phyloP scores from a whole-genome alignment of 1,284 basidiomycete species.

The Puccinia triticina region DNA sequence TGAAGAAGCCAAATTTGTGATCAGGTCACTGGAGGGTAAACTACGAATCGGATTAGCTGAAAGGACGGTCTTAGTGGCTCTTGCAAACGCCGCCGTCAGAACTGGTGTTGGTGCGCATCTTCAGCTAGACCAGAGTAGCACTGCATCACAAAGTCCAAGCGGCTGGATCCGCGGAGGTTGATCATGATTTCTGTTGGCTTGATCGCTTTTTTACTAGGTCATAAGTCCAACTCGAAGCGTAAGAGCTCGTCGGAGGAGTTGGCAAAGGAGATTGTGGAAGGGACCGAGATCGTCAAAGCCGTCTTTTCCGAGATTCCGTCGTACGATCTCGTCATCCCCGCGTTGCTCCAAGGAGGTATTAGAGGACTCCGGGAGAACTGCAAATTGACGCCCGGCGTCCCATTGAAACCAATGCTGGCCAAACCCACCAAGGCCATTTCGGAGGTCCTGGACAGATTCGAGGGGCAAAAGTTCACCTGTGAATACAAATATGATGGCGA shows the following conservation, averaged over 20 bases:
- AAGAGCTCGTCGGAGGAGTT: constrained; percentile 71
- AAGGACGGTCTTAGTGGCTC: constrained; percentile 67
- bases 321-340: constrained; percentile 92
- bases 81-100: constrained; percentile 57
- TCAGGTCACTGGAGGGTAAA: constrained; percentile 94
- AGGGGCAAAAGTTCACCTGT: constrained; percentile 93
- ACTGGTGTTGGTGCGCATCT: constrained; percentile 79
- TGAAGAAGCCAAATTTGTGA: constrained; percentile 85
- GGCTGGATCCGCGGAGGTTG: neutral
- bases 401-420: constrained; percentile 99
- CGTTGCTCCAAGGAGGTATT: constrained; percentile 78
- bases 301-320: constrained; percentile 94
- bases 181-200: neutral
- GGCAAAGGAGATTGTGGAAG: constrained; percentile 75
- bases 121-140: constrained; percentile 59
- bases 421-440: constrained; percentile 98
- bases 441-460: constrained; percentile 97
- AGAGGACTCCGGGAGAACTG: constrained; percentile 73
- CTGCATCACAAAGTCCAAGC: neutral
- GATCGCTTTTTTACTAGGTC: constrained; percentile 53
- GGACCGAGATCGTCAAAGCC: constrained; percentile 76
- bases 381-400: constrained; percentile 87
- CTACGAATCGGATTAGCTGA: constrained; percentile 96
- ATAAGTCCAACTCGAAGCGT: constrained; percentile 71
- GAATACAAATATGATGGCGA: constrained; percentile 99